These are phyloP conservation scores for Pseudopediastrum boryanum DNA, from an alignment of 139 green algal genomes.

Conservation along the genomic window DNA sequence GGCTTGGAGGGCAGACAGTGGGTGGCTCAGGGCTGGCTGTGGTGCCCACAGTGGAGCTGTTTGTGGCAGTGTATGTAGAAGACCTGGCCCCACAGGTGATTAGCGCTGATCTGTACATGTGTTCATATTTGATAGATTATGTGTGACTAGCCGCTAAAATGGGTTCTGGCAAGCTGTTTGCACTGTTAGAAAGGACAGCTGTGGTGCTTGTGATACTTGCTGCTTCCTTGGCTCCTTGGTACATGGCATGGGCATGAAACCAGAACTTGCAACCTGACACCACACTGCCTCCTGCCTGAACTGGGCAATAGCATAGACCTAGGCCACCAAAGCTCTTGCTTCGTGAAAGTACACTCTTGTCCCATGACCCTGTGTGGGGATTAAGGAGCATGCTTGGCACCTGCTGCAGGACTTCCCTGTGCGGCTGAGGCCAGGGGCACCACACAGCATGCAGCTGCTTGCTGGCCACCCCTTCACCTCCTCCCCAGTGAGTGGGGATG, in stretches of 20 bases:
- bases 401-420: constrained; percentile 46
- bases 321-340: too few relatives aligned
- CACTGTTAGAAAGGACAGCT: too few relatives aligned
- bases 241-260: too few relatives aligned
- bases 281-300: too few relatives aligned
- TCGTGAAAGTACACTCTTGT: neutral
- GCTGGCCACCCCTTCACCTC: constrained; percentile 41
- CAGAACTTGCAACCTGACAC: too few relatives aligned
- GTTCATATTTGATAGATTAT: too few relatives aligned
- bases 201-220: too few relatives aligned
- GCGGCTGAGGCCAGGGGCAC: constrained; percentile 55
- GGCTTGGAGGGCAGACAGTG: neutral
- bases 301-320: too few relatives aligned
- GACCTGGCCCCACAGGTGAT: constrained; percentile 37
- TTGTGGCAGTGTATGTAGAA: constrained; percentile 29
- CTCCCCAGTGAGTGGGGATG: neutral
- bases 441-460: constrained; percentile 51
- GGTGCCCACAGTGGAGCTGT: constrained; percentile 33
- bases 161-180: neutral
- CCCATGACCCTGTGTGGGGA: too few relatives aligned
- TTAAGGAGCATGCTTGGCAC: too few relatives aligned
- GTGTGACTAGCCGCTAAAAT: neutral
- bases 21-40: neutral
- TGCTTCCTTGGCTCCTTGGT: too few relatives aligned
- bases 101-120: too few relatives aligned